Evolutionary conservation across 331 rosid species (phyloP).

Genomic region (Telfairia occidentalis): DNA sequence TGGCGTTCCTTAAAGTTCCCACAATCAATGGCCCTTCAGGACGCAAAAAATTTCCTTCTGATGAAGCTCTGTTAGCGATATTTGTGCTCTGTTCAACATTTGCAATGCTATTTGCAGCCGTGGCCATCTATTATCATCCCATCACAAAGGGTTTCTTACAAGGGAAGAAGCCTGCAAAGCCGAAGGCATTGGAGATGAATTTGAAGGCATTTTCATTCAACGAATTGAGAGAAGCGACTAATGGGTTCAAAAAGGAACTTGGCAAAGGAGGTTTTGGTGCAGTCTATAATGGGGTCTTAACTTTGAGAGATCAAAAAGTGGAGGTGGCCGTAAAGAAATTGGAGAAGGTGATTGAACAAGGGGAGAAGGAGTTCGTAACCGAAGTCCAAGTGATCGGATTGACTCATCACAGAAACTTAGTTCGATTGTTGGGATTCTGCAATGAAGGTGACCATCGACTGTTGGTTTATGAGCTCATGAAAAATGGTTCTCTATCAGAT

Average conservation of each 20-base stretch:
- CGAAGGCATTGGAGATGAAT: conserved; percentile 20
- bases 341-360: conserved; percentile 16
- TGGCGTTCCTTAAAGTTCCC: conserved; percentile 22
- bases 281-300: conserved; percentile 24
- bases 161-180: conserved; percentile 11
- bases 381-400: conserved; percentile 35
- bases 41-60: neutral
- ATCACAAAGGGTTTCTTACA: neutral
- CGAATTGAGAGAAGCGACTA: conserved; percentile 25
- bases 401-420: conserved; percentile 30
- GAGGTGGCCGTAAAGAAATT: conserved; percentile 27
- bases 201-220: conserved; percentile 26
- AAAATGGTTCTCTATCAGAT: conserved; percentile 24
- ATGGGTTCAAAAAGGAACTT: conserved; percentile 21
- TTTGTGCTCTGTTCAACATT: conserved; percentile 18
- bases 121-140: conserved; percentile 20
- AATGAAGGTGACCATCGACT: conserved; percentile 23
- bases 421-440: conserved; percentile 23
- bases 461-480: conserved; percentile 31
- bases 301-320: conserved; percentile 16
- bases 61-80: conserved; percentile 10
- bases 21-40: neutral
- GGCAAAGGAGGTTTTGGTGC: conserved; percentile 29
- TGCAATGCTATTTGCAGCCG: conserved; percentile 14
- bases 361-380: conserved; percentile 24